Conservation (phyloP, 2,329 filamentous ascomycete species). For the Dactylellina parvicollis region DNA sequence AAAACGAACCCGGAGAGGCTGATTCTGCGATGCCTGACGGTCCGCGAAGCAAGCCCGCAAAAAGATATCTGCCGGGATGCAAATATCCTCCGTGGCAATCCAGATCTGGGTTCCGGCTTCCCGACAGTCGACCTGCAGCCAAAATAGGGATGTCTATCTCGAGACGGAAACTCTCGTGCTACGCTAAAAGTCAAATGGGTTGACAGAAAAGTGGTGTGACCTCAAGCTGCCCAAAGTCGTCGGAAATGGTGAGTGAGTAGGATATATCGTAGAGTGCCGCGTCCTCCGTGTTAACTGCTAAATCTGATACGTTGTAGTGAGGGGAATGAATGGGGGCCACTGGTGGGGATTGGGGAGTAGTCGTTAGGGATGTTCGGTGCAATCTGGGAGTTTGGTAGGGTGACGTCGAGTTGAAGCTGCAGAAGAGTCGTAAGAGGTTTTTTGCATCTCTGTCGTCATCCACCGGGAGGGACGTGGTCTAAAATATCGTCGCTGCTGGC, state of each 20-base stretch:
- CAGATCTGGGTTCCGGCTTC: constrained; percentile 13
- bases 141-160: constrained; percentile 1
- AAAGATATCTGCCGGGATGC: constrained; percentile 21
- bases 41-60: constrained; percentile 3
- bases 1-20: constrained; percentile 19
- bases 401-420: constrained; percentile 51
- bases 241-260: constrained; percentile 22
- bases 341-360: background rate
- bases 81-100: constrained; percentile 16
- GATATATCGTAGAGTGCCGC: too few relatives aligned
- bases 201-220: constrained; percentile 42
- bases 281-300: constrained; percentile 4
- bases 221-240: constrained; percentile 27
- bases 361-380: constrained; percentile 36
- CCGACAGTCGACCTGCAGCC: constrained; percentile 14
- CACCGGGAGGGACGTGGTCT: constrained; percentile 25
- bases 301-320: constrained; percentile 16
- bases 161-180: constrained; percentile 36
- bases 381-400: constrained; percentile 34
- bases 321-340: constrained; percentile 12
- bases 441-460: constrained; percentile 54
- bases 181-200: constrained; percentile 34
- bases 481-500: constrained; percentile 43
- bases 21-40: constrained; percentile 21
- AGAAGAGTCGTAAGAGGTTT: constrained; percentile 43